Evolutionary conservation across 2,329 filamentous ascomycete species (phyloP), one percentile per base, ranked within the genome.

Genomic region (Kalaharituber pfeilii): DNA sequence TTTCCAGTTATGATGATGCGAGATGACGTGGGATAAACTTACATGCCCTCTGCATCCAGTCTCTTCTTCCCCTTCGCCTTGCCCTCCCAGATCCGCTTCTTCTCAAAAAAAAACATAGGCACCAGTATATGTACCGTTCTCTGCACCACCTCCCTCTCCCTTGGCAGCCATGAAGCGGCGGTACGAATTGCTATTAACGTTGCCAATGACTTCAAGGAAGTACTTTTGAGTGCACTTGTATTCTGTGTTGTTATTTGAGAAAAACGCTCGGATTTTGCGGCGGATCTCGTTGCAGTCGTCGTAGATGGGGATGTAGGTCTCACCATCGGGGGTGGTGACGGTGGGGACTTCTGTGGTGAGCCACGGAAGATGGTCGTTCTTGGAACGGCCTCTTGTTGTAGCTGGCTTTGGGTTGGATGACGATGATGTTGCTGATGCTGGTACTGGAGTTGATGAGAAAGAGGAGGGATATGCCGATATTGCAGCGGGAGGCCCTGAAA

Each of bases 101-200:
- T 58, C 54, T 58, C 56, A 28, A 58, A 56, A n/a, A 29, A 58
- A 58, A 18, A 56, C 47, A 30, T 58, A 58, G 36, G 52, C 52
- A 26, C 56, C 54, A 8, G 18, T 50, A 51, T 56, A 58, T 9
- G 49, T 56, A 1, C 56, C 54, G 22, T 47, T 53, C 49, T 58
- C 56, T 6, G 56, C 56, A 20, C 56, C 56, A 2, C 39, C 30
- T 5, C 49, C 54, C n/a, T 56, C 56, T 2, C 56, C 54, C 25
- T 56, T 53, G 45, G 55, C 55, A 9, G 55, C 49, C 56, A 58
- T 58, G 20, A 58, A 58, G 11, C 51, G 51, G 20, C 54, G 30
- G 24, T 58, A 58, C 25, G 50, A 56, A 18, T 56, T 56, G 6
- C 53, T 50, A 51, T 58, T 58, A 13, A 58, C 51, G 15, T 50